phyloP scores from a whole-genome alignment of 2,329 filamentous ascomycete genomes.

The Penicillium sp. region DNA sequence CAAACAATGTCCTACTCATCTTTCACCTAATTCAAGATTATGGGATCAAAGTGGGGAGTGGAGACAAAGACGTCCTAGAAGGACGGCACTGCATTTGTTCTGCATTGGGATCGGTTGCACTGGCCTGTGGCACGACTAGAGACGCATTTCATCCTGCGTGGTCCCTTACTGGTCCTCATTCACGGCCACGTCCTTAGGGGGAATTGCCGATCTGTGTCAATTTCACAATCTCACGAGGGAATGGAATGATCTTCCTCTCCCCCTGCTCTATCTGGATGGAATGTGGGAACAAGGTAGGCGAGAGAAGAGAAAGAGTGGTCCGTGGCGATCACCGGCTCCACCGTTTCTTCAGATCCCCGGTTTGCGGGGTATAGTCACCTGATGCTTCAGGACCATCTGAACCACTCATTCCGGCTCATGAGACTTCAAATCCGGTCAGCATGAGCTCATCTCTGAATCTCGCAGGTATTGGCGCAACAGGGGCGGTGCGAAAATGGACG shows the following conservation, averaged over 20 bases:
- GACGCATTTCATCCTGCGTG: slow-evolving; percentile 2
- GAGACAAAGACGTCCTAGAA: too few species aligned
- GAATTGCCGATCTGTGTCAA: not conserved
- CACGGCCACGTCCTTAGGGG: slow-evolving; percentile 1
- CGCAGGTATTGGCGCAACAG: not conserved
- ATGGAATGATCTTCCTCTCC: not conserved
- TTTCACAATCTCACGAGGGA: not conserved
- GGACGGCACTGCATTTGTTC: not conserved
- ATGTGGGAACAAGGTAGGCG: slow-evolving; percentile 5
- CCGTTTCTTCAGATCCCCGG: slow-evolving; percentile 12
- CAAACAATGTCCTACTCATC: not conserved
- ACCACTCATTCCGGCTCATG: not conserved
- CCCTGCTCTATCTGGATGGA: not conserved
- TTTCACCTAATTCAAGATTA: not conserved
- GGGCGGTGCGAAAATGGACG: not conserved
- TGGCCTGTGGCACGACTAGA: slow-evolving; percentile 7
- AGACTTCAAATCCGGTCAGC: not conserved
- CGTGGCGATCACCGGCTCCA: slow-evolving; percentile 19
- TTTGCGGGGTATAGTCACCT: slow-evolving; percentile 26
- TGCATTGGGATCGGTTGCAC: slow-evolving; percentile 2
- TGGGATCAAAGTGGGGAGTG: not conserved
- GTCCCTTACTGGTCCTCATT: slow-evolving; percentile 10
- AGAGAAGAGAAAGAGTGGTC: slow-evolving; percentile 6
- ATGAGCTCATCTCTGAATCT: not conserved
- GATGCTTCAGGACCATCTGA: slow-evolving; percentile 6